Evolutionary conservation across 2,329 filamentous ascomycete genomes (phyloP).

Genomic region (Alternaria brassicae): DNA sequence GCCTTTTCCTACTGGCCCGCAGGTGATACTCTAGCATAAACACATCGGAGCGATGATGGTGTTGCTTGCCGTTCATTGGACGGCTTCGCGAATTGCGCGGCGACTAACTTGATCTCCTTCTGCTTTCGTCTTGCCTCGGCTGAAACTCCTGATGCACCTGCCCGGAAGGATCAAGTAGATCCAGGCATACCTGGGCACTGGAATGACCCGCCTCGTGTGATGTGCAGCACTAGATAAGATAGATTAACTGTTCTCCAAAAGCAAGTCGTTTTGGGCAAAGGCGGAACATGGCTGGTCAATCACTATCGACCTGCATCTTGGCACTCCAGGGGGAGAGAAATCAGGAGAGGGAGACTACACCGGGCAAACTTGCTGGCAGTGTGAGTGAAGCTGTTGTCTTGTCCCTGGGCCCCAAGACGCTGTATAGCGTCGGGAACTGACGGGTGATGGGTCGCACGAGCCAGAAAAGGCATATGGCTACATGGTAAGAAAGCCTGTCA

Average conservation of each 20-base stretch:
- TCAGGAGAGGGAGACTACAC: not conserved
- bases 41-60: not conserved
- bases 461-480: not conserved
- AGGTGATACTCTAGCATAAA: conserved; percentile 11
- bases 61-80: conserved; percentile 15
- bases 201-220: conserved; percentile 2
- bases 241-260: conserved; percentile 18
- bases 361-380: not conserved
- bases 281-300: not conserved
- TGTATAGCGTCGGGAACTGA: not conserved
- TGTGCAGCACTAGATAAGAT: conserved; percentile 19
- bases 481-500: not conserved
- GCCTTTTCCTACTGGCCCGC: conserved; percentile 21
- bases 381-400: not conserved
- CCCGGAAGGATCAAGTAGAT: conserved; percentile 21
- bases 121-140: conserved; percentile 22
- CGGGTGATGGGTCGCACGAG: not conserved
- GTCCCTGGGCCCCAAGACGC: not conserved
- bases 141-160: conserved; percentile 18
- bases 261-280: conserved; percentile 10
- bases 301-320: conserved; percentile 17
- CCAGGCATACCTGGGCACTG: conserved; percentile 2
- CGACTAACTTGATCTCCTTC: conserved; percentile 27
- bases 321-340: conserved; percentile 1
- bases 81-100: conserved; percentile 16